Evolutionary conservation across 768 basidiomycete species (phyloP), one percentile per base, ranked within the genome.

Genomic region (Russula sp.): DNA sequence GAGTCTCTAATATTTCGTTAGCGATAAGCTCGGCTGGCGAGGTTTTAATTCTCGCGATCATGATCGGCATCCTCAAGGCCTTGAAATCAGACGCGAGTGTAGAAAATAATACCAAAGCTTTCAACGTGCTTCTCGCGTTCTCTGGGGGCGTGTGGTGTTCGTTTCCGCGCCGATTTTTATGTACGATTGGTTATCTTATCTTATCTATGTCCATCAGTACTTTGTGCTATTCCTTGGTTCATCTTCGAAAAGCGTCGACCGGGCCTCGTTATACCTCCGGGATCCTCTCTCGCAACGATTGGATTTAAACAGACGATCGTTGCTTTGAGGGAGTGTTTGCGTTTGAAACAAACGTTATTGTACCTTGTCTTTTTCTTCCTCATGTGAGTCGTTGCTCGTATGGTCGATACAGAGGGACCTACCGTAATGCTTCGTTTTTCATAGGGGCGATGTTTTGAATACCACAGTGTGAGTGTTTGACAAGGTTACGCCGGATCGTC

Each of bases 111-210:
- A 90, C 88, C 3, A 86, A 80, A 66, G 85, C 86, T 3, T 86
- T 91, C 71, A 89, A 87, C 69, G 81, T 84, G 13, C 76, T 90
- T n/a, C 88, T 90, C 66, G 89, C 90, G 0, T 91, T 89, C 72
- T 81, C 87, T 20, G 89, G 89, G 1, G 89, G 82, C n/a, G 79
- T 87, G 9, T 91, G 89, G 89, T 65, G 87, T 86, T 72, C 55
- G 85, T 77, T 13, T 26, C 32, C 24, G 3, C 26, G 13, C 28
- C 3, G 3, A 44, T 51, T 44, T 5, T 26, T 7, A 26, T 58
- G 4, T 34, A 40, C n/a, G 22, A 3, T 52, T 22, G 40, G 9
- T 2, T 14, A 38, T 38, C 38, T 38, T 20, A 13, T 20, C 38
- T 63, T 40, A 58, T 46, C 32, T 8, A n/a, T 24, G 26, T 22